Evolutionary conservation across 169 alveolate genomes (phyloP).

Genomic region (Cryptosporidium meleagridis): DNA sequence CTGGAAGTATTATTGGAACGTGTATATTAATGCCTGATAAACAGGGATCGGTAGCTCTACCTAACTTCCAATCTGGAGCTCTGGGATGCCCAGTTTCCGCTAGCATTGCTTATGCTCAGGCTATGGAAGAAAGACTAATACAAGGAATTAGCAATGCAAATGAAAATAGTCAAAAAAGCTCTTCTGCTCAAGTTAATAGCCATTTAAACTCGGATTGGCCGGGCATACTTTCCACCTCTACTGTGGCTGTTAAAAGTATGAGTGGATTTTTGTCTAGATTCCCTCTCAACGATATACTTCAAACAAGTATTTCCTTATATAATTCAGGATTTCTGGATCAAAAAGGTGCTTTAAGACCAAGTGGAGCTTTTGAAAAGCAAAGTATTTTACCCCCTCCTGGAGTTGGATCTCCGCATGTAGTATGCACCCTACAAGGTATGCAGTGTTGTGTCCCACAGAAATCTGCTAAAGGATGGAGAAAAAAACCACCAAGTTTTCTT

Average conservation of each 20-base stretch:
- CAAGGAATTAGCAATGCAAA: constrained; percentile 37
- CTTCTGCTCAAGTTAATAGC: constrained; percentile 9
- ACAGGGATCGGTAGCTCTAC: constrained; percentile 64
- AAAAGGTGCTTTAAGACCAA: constrained; percentile 72
- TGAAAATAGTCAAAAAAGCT: neutral
- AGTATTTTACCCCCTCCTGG: constrained; percentile 80
- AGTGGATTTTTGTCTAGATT: constrained; percentile 66
- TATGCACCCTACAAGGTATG: constrained; percentile 79
- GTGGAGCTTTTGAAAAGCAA: constrained; percentile 74
- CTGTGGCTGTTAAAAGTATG: constrained; percentile 64
- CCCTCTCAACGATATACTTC: constrained; percentile 61
- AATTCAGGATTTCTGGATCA: constrained; percentile 72
- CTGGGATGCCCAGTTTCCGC: constrained; percentile 73
- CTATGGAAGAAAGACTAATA: constrained; percentile 69
- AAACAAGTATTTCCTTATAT: constrained; percentile 64
- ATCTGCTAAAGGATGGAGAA: constrained; percentile 78
- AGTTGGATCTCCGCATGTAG: constrained; percentile 76
- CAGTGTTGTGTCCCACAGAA: constrained; percentile 81
- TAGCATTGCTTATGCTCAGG: constrained; percentile 69
- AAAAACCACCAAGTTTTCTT: constrained; percentile 65
- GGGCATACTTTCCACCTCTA: constrained; percentile 56
- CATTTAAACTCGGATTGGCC: constrained; percentile 47
- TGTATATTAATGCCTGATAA: constrained; percentile 73
- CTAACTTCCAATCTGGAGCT: constrained; percentile 64
- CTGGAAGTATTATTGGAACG: constrained; percentile 35